Base-by-base conservation (phyloP, 768 basidiomycete genomes). In the Termitomyces titanicus region DNA sequence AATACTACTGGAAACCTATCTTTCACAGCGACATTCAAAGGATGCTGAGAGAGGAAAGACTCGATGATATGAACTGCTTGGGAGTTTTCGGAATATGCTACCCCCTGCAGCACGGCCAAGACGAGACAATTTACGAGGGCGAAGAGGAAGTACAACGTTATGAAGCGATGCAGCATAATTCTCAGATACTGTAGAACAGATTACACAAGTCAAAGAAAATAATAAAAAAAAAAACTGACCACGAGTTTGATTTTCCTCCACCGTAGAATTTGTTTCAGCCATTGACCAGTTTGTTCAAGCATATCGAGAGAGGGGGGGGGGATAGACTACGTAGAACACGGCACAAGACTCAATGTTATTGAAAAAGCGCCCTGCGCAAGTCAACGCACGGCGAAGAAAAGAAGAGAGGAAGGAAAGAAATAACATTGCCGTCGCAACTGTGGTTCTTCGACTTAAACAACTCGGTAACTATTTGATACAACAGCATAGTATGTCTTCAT, bases 111-210 rank as follows among this genome's bases (percentile, higher is more conserved):
- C 12, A 68, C 61, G 53, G 68, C 71, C 48, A 82, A 74, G 24
- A 71, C 63, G 39, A 75, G 50, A 55, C 74, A 78, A 51, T 71
- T 72, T 25, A 72, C 43, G 43, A 83, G 58, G 27, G 78, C 74
- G 54, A 82, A 67, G 38, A 75, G 64, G 61, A 81, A 78, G 64
- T 80, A 84, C 34, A 71, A 58, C 5, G 74, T 70, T 33, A 80
- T 82, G 63, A 72, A 75, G 10, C 72, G 76, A n/a, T 77, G 79
- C 34, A 79, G 62, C 7, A 79, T 82, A 48, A 81, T 70, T 56
- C 78, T 72, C 31, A 73, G 65, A 58, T 75, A 79, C 82, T 83
- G 47, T 20, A 25, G 3, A 13, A 18, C 15, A n/a, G 9, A 45
- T 49, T 7, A 3, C 15, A 15, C 5, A 15, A 18, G 18, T 47